A percentile compares a stretch with the other conserved stretches of the same genome.
Conservation (phyloP, 805 yeast species). For the Candida ovalis region DNA sequence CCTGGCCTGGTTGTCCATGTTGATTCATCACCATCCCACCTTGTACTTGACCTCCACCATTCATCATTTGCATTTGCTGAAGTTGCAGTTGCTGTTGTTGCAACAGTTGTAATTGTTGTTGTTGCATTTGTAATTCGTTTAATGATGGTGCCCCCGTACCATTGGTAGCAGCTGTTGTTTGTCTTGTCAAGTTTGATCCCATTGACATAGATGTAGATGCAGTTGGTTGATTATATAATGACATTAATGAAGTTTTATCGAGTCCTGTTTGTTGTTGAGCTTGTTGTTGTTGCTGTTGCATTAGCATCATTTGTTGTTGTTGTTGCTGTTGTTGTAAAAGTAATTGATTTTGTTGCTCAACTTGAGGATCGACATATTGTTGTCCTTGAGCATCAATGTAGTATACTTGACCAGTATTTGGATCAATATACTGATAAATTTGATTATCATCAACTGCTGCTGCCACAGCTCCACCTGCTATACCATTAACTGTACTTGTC, state of each 20-base stretch:
- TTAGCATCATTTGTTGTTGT: constrained; percentile 15
- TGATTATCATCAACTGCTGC: constrained; percentile 37
- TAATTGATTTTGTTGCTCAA: constrained; percentile 25
- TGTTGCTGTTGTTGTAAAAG: constrained; percentile 22
- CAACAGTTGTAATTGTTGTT: constrained; percentile 9
- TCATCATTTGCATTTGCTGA: constrained; percentile 10
- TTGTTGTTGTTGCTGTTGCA: constrained; percentile 19
- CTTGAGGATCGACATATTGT: constrained; percentile 47
- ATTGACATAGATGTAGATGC: constrained; percentile 5
- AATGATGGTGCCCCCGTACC: constrained; percentile 3
- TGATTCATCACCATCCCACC: constrained; percentile 6
- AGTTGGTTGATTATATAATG: constrained; percentile 6
- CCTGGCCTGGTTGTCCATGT: not conserved
- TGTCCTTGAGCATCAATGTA: constrained; percentile 70
- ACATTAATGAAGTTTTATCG: constrained; percentile 2
- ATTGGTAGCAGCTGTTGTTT: constrained; percentile 2
- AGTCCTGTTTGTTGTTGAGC: constrained; percentile 10
- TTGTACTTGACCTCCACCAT: constrained; percentile 4
- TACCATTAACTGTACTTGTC: not conserved
- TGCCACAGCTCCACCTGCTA: constrained; percentile 15
- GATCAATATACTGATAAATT: constrained; percentile 68
- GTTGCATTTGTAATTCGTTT: constrained; percentile 5
- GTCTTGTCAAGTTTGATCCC: constrained; percentile 7
- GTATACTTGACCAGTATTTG: constrained; percentile 61
- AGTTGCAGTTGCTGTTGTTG: constrained; percentile 14